Evolutionary conservation across 805 yeast genomes (phyloP), one percentile per base, ranked within the genome.

Genomic region (Kluyveromyces siamensis): DNA sequence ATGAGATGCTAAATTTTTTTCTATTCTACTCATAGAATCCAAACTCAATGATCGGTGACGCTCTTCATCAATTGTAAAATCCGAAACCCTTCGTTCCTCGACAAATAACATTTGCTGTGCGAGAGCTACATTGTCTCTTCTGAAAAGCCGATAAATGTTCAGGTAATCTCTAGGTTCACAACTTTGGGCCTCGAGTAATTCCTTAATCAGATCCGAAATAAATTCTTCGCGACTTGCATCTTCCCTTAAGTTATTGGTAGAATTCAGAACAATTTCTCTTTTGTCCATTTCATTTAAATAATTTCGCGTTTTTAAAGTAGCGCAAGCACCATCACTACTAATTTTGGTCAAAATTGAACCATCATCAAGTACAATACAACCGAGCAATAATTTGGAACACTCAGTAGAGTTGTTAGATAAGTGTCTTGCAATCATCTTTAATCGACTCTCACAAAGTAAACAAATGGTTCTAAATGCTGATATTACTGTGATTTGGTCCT

Each of bases 51-150:
- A 21, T 16, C 18, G 19, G 11, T 43, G 38, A 17, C 36, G 27
- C 8, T 18, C 36, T 16, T 30, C 45, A 61, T 87, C 96, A 56
- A 84, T 89, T 2, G 72, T 58, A 46, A 75, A 73, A 33, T 88
- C 70, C 49, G 76, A 72, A 50, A 68, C 72, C 49, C 73, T 75
- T 41, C 73, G 69, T 4, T 72, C 60, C 55, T 81, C 87, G 1
- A 70, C 65, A 2, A 70, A 61, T 8, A 71, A 60, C 2, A 79
- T 69, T 56, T 59, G 69, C 56, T 51, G 66, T 56, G 53, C 68
- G 65, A 60, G 72, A 46, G 61, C 69, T 49, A 25, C 60, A 50
- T 63, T 57, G 46, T 68, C 74, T 57, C 60, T 58, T 59, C 35
- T 55, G 60, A 60, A 58, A 47, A 53, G 52, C 43, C 45, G 17